Percentiles rank a stretch among this genome's conserved stretches.
Conservation (phyloP, 176 grass and related monocot genomes). For the Eleusine indica region DNA sequence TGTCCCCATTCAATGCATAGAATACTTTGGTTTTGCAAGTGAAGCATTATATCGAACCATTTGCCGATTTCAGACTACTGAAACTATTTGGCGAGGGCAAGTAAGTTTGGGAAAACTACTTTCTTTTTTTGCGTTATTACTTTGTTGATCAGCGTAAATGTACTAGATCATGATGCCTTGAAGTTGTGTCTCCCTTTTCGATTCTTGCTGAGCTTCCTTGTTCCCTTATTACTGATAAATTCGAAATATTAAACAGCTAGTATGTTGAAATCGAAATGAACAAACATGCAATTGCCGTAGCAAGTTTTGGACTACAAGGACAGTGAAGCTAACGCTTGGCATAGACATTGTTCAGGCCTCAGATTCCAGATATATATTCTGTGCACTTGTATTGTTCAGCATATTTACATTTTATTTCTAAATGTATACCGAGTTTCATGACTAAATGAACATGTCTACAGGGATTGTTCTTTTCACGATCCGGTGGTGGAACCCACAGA, state of each 20-base stretch:
- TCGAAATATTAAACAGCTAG: neutral
- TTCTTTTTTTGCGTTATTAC: neutral
- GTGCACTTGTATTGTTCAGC: neutral
- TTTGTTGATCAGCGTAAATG: neutral
- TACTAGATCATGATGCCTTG: neutral
- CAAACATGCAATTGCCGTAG: neutral
- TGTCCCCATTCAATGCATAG: neutral
- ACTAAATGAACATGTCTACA: slow-evolving; percentile 32
- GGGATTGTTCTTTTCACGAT: slow-evolving; percentile 98
- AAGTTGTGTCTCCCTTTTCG: neutral
- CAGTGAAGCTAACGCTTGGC: neutral
- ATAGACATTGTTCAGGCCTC: neutral
- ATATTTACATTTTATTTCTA: slow-evolving; percentile 8
- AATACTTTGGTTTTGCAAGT: neutral
- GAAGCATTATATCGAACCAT: slow-evolving; percentile 20
- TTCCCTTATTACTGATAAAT: neutral
- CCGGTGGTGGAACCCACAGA: slow-evolving; percentile 94
- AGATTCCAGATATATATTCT: neutral
- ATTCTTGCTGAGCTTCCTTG: neutral
- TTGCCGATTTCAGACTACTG: neutral
- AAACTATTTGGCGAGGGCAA: neutral
- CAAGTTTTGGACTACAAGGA: slow-evolving; percentile 6
- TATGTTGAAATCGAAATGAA: neutral
- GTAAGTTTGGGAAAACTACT: neutral
- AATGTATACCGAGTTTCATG: slow-evolving; percentile 13